phyloP scores from a whole-genome alignment of 257 asterid genomes.

The Solanum infundibuliforme region DNA sequence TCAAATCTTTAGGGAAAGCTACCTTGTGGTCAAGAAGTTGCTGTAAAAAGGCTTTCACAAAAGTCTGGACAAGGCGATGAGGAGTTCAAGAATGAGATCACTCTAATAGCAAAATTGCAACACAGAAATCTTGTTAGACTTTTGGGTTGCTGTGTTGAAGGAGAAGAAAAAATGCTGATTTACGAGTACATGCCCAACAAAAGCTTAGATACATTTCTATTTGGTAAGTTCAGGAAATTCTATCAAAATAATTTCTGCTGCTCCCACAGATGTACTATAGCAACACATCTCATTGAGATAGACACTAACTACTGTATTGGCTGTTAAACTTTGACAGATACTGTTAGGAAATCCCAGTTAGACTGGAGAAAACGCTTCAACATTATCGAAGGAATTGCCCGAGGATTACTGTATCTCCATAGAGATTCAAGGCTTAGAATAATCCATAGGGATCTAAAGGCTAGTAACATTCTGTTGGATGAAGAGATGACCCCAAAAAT shows the following conservation, averaged over 20 bases:
- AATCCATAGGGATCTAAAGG: conserved; percentile 79
- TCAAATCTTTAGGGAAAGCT: conserved; percentile 42
- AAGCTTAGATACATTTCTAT: conserved; percentile 64
- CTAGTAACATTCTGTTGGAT: conserved; percentile 78
- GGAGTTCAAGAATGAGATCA: conserved; percentile 75
- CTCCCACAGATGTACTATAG: background rate
- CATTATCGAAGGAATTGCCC: conserved; percentile 78
- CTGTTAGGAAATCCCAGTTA: conserved; percentile 36
- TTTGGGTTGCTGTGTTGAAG: conserved; percentile 73
- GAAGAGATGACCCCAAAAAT: conserved; percentile 87
- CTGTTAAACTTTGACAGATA: conserved; percentile 23
- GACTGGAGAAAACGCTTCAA: conserved; percentile 55
- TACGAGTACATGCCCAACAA: conserved; percentile 90
- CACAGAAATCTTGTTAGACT: conserved; percentile 78
- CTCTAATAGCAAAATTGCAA: conserved; percentile 64
- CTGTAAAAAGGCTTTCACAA: conserved; percentile 74
- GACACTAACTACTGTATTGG: background rate
- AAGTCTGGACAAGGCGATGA: conserved; percentile 72
- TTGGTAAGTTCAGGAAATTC: conserved; percentile 33
- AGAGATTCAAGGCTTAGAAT: conserved; percentile 85
- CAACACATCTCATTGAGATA: background rate
- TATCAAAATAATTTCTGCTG: background rate
- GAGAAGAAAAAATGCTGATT: conserved; percentile 69
- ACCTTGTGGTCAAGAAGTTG: conserved; percentile 53
- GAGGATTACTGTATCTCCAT: conserved; percentile 85